Percentiles rank a stretch among this genome's conserved stretches.
Evolutionary conservation across 106 monocot genomes (phyloP).

Genomic region (Narthecium ossifragum): DNA sequence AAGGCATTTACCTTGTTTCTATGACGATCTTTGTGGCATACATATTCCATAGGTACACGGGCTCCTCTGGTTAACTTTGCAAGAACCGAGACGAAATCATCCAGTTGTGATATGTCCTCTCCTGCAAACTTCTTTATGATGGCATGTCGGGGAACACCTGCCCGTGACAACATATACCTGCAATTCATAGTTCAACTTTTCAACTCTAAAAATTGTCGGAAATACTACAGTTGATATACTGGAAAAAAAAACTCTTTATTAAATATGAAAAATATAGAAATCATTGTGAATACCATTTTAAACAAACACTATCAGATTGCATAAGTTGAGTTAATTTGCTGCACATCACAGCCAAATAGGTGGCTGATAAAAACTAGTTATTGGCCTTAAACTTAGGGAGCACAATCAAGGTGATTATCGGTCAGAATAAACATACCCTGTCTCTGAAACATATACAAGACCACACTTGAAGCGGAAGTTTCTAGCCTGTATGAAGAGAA

Average conservation of each 20-base stretch:
- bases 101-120: constrained; percentile 53
- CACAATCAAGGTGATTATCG: too few species aligned
- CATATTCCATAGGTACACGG: constrained; percentile 83
- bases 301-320: neutral
- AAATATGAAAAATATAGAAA: too few species aligned
- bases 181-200: constrained; percentile 3
- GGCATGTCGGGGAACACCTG: constrained; percentile 87
- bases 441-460: constrained; percentile 88
- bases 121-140: constrained; percentile 96
- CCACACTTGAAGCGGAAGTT: constrained; percentile 89
- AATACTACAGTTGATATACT: neutral
- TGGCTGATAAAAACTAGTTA: too few species aligned
- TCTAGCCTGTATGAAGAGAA: constrained; percentile 78
- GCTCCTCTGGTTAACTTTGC: constrained; percentile 73
- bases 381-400: too few species aligned
- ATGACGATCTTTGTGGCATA: constrained; percentile 78
- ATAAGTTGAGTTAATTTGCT: neutral
- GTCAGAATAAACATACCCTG: constrained; percentile 49
- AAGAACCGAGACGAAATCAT: constrained; percentile 61
- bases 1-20: constrained; percentile 56
- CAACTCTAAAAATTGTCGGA: neutral
- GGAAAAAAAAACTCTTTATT: neutral
- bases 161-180: constrained; percentile 95
- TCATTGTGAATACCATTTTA: too few species aligned
- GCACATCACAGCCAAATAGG: too few species aligned